These are phyloP conservation scores for Candida caryicola DNA, from an alignment of 805 yeast species.

Conservation along the genomic window DNA sequence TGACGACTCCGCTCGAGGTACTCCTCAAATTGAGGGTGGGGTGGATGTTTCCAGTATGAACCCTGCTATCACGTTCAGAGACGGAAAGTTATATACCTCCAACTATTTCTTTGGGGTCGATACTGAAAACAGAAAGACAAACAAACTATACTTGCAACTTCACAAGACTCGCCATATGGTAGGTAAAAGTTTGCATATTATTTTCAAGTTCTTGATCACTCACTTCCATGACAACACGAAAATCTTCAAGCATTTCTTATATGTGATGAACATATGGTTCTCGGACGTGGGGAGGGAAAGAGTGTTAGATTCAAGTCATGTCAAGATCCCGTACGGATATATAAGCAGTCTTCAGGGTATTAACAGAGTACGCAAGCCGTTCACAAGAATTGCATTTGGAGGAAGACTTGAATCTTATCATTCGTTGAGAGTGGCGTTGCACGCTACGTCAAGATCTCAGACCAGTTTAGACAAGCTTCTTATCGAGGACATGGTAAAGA, in stretches of 20 bases:
- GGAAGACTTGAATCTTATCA: slow-evolving; percentile 73
- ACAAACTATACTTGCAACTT: slow-evolving; percentile 37
- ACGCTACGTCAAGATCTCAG: slow-evolving; percentile 70
- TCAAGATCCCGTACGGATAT: slow-evolving; percentile 53
- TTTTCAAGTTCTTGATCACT: slow-evolving; percentile 46
- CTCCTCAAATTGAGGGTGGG: slow-evolving; percentile 42
- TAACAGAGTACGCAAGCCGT: slow-evolving; percentile 62
- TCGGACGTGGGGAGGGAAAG: slow-evolving; percentile 77
- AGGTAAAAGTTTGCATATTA: slow-evolving; percentile 61
- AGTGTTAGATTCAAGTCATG: slow-evolving; percentile 54
- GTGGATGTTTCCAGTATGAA: slow-evolving; percentile 48
- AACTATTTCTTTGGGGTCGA: slow-evolving; percentile 63
- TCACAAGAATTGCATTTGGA: slow-evolving; percentile 75
- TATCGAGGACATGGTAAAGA: slow-evolving; percentile 59
- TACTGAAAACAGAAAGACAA: slow-evolving; percentile 39
- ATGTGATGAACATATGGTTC: slow-evolving; percentile 72
- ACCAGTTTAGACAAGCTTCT: slow-evolving; percentile 61
- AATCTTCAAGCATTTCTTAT: slow-evolving; percentile 57
- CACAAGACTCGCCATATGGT: slow-evolving; percentile 61
- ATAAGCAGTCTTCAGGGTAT: slow-evolving; percentile 60
- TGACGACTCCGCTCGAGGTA: slow-evolving; percentile 38
- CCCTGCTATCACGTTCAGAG: slow-evolving; percentile 55
- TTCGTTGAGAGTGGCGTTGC: slow-evolving; percentile 66
- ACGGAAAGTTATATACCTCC: slow-evolving; percentile 59
- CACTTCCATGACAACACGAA: slow-evolving; percentile 62